A percentile compares a stretch with the other conserved stretches of the same genome.
phyloP scores from a whole-genome alignment of 163 green algal genomes.

The Coccomyxa subellipsoidea region DNA sequence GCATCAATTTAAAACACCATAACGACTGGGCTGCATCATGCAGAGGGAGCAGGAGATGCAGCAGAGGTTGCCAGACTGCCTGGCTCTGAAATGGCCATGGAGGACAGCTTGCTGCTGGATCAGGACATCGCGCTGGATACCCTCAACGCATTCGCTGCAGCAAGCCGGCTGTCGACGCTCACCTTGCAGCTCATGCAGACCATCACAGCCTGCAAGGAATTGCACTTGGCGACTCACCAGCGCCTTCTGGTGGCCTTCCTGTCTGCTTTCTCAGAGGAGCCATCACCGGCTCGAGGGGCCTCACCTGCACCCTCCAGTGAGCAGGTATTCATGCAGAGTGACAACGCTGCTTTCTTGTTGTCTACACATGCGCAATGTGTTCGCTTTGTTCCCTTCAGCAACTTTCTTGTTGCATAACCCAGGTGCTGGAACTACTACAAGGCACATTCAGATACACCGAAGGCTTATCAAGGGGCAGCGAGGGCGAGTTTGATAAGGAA shows the following conservation, averaged over 20 bases:
- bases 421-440: neutral
- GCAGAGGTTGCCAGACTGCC: neutral
- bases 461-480: neutral
- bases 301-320: neutral
- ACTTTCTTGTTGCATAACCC: neutral
- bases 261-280: neutral
- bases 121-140: neutral
- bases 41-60: neutral
- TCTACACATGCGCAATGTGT: too few relatives aligned
- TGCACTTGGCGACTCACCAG: neutral
- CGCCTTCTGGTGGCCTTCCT: neutral
- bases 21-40: neutral
- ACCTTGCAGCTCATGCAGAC: neutral
- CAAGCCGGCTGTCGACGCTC: neutral
- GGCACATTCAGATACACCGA: neutral
- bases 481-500: neutral
- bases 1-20: neutral
- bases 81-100: neutral
- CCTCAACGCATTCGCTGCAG: neutral
- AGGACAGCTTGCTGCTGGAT: neutral
- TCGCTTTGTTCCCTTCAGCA: too few relatives aligned
- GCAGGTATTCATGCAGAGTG: neutral
- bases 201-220: neutral
- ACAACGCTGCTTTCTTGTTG: too few relatives aligned
- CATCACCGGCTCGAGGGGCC: neutral